Conservation (phyloP, 2,329 filamentous ascomycete genomes). For the Orbilia quercus region DNA sequence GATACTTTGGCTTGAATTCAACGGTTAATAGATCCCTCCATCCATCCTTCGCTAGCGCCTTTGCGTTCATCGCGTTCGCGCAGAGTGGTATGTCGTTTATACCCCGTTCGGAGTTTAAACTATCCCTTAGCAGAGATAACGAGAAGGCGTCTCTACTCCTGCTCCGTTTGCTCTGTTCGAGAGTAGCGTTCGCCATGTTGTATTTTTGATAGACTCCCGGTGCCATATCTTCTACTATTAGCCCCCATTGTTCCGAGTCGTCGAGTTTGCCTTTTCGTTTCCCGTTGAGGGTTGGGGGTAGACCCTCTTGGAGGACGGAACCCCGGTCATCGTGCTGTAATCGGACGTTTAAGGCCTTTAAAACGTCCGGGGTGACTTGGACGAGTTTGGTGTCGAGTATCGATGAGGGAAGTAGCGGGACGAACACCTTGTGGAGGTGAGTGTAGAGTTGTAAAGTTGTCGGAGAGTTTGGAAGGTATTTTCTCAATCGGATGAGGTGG, state of each 20-base stretch:
- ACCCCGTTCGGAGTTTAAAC: conserved; percentile 15
- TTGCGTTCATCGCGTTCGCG: conserved; percentile 46
- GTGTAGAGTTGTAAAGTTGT: conserved; percentile 58
- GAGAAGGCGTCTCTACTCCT: conserved; percentile 20
- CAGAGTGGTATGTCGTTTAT: not conserved
- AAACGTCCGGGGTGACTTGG: conserved; percentile 55
- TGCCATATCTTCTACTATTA: conserved; percentile 60
- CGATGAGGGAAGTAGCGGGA: conserved; percentile 57
- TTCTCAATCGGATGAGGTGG: conserved; percentile 59
- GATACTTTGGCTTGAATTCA: conserved; percentile 60
- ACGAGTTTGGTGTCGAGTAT: conserved; percentile 58
- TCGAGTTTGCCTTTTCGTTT: conserved; percentile 56
- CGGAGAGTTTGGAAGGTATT: conserved; percentile 58
- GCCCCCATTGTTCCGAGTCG: conserved; percentile 58
- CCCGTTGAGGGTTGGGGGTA: conserved; percentile 12
- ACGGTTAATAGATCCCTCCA: conserved; percentile 60
- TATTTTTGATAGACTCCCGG: conserved; percentile 53
- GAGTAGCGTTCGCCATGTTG: conserved; percentile 15
- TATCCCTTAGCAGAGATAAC: conserved; percentile 34
- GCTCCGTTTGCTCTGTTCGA: conserved; percentile 14
- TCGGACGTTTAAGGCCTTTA: conserved; percentile 56
- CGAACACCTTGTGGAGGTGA: conserved; percentile 58
- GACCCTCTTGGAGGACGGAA: conserved; percentile 15
- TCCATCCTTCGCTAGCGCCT: conserved; percentile 55
- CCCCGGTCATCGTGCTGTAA: conserved; percentile 52